Percentiles rank a stretch among this genome's conserved stretches.
phyloP scores from a whole-genome alignment of 2,329 filamentous ascomycete genomes.

The Cordyceps farinosa region DNA sequence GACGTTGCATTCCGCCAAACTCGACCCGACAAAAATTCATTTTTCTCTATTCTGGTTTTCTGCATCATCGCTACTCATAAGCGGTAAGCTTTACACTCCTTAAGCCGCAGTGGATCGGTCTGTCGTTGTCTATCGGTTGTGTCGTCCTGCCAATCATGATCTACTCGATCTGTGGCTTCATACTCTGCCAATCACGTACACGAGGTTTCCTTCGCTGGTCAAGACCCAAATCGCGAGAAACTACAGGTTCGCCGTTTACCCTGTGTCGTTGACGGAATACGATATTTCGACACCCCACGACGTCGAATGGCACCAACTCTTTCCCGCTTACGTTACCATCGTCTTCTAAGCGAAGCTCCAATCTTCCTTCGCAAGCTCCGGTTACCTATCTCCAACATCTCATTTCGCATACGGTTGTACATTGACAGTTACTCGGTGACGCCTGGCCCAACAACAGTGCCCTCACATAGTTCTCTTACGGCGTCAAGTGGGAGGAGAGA shows the following conservation, averaged over 20 bases:
- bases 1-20: conserved; percentile 13
- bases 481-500: background rate
- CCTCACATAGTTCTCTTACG: background rate
- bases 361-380: background rate
- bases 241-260: background rate
- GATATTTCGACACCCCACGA: background rate
- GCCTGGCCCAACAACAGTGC: background rate
- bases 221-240: background rate
- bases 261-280: background rate
- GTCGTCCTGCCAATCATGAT: conserved; percentile 14
- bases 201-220: background rate
- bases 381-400: background rate
- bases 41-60: background rate
- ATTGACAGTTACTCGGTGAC: background rate
- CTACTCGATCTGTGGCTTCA: conserved; percentile 1
- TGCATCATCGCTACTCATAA: background rate
- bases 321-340: background rate
- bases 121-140: conserved; percentile 1
- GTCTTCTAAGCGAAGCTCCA: background rate
- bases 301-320: background rate
- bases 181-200: background rate
- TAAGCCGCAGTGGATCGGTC: background rate
- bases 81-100: background rate
- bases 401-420: background rate
- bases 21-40: conserved; percentile 7